Evolutionary conservation across 176 grass and related monocot genomes (phyloP), one percentile per base, ranked within the genome.

Genomic region (Calamus simplicifolius): DNA sequence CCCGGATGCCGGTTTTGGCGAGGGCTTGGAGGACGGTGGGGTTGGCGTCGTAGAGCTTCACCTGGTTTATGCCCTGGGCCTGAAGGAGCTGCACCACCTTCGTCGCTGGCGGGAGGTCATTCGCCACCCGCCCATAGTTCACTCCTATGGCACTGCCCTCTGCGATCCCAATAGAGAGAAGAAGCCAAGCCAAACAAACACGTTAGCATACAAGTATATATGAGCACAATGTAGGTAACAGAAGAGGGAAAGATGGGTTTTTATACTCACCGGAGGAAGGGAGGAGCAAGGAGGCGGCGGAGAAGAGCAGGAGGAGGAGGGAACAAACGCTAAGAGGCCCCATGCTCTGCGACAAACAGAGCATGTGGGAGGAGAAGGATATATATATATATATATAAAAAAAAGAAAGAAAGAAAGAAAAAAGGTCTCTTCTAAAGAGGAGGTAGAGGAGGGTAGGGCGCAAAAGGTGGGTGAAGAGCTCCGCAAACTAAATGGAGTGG

Each of bases 11-110:
- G 0, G 73, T 73, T 55, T 72, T 69, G 18, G 81, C 84, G 1
- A 98, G 79, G 26, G 93, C 85, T 23, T 75, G 69, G 5, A 98
- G 87, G 18, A 92, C 80, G 0, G 81, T 58, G 0, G 79, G 73
- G n/a, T 92, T 81, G 0, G 84, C 30, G 75, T 98, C 87, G 76
- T 92, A 98, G 4, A 98, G 84, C 79, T 98, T 98, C 4, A 98
- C 81, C 76, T 89, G 79, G 14, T 62, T 48, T 23, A 98, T 67
- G 59, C 81, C 93, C 50, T 78, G 80, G 51, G 75, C 61, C 74
- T 98, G 92, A 0, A 98, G 75, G 18, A 98, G 93, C 79, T 98
- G 70, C 29, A 83, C 87, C 10, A 98, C 93, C 10, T 64, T 59
- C 3, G 78, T 2, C 13, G 88, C 73, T 4, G 31, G 51, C 0